These are phyloP conservation scores for Allantophomopsis lycopodina DNA, from an alignment of 2,329 filamentous ascomycete species.

Conservation along the genomic window DNA sequence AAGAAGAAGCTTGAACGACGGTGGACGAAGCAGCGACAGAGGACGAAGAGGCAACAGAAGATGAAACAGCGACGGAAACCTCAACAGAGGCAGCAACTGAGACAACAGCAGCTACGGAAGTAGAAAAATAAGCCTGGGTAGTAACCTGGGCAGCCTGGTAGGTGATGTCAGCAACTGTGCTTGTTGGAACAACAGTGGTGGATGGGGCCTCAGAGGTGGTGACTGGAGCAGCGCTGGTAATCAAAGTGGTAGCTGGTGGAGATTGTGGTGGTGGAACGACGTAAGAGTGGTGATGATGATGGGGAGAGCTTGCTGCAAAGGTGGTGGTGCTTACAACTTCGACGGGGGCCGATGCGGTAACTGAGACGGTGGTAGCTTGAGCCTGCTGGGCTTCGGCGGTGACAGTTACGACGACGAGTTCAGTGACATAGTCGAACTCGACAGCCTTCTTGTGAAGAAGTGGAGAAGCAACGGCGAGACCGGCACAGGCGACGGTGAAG, in stretches of 20 bases:
- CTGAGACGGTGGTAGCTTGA: neutral
- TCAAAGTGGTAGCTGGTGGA: neutral
- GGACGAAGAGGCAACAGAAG: slow-evolving; percentile 3
- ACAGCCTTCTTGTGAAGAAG: slow-evolving; percentile 16
- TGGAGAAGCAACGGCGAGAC: slow-evolving; percentile 20
- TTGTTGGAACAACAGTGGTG: slow-evolving; percentile 2
- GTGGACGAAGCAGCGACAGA: slow-evolving; percentile 6
- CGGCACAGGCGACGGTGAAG: slow-evolving; percentile 19
- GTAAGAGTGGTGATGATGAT: neutral
- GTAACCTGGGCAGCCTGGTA: neutral
- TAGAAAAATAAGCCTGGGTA: neutral
- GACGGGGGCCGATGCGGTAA: neutral
- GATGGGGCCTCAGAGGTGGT: neutral
- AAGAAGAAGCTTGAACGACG: slow-evolving; percentile 6
- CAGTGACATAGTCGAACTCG: slow-evolving; percentile 16
- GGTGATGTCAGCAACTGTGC: neutral
- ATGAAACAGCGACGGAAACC: slow-evolving; percentile 3
- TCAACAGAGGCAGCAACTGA: slow-evolving; percentile 1
- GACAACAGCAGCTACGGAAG: slow-evolving; percentile 2
- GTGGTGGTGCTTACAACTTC: too few relatives aligned
- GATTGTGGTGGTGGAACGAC: neutral
- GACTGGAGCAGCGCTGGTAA: neutral
- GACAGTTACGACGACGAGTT: slow-evolving; percentile 22
- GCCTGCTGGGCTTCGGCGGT: slow-evolving; percentile 12
- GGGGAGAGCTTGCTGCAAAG: neutral